Conservation (phyloP, 148 eudicot genomes). For the Euryodendron excelsum region DNA sequence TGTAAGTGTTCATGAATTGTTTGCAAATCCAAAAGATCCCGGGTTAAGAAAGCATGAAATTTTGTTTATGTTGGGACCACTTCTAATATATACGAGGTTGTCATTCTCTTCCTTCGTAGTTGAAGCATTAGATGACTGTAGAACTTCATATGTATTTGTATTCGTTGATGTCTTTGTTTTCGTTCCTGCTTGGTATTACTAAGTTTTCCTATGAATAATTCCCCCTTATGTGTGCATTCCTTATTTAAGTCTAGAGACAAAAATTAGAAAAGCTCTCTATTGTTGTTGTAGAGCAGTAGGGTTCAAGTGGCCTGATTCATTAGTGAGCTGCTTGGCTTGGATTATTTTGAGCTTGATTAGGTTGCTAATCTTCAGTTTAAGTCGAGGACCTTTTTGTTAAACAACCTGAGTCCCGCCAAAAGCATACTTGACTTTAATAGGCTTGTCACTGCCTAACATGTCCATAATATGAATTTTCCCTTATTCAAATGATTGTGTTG, state of each 20-base stretch:
- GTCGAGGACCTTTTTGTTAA: background rate
- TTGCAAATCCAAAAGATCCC: slow-evolving; percentile 76
- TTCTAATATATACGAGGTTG: slow-evolving; percentile 83
- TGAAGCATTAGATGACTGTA: background rate
- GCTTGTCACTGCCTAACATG: no score
- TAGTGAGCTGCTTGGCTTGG: background rate
- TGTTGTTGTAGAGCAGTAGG: background rate
- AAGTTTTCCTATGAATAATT: background rate
- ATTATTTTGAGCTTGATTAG: no score
- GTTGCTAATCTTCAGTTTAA: no score
- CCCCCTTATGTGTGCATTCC: background rate
- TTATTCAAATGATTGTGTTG: background rate
- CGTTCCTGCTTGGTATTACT: background rate
- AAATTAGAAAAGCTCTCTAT: no score
- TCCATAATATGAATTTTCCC: background rate
- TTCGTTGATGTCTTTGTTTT: background rate
- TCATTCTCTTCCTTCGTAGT: slow-evolving; percentile 16
- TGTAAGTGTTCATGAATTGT: slow-evolving; percentile 12
- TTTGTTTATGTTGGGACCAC: slow-evolving; percentile 88
- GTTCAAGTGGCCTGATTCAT: background rate
- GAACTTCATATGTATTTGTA: background rate
- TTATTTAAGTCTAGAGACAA: background rate
- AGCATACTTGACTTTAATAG: no score
- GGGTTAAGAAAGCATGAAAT: slow-evolving; percentile 60
- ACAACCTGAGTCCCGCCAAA: no score